Conservation (phyloP, 306 rosid genomes). For the Castanospermum australe region DNA sequence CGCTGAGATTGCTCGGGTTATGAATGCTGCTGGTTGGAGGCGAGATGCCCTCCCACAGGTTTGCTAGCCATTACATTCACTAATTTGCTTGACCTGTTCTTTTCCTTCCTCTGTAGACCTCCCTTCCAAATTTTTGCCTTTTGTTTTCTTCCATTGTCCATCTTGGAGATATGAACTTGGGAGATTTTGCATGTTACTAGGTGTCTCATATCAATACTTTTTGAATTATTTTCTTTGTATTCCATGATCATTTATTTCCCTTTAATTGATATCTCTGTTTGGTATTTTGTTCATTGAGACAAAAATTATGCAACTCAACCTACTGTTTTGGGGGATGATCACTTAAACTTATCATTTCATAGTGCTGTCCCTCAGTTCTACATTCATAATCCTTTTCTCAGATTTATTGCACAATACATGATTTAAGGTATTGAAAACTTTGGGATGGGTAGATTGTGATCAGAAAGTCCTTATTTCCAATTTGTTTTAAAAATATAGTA, state of each 20-base stretch:
- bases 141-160: constrained; percentile 17
- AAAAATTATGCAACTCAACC: neutral
- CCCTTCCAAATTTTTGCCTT: neutral
- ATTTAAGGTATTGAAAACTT: constrained; percentile 17
- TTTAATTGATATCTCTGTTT: neutral
- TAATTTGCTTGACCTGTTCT: neutral
- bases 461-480: constrained; percentile 2
- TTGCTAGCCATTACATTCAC: constrained; percentile 22
- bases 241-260: neutral
- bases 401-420: constrained; percentile 3
- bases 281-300: neutral
- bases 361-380: neutral
- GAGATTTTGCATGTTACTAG: constrained; percentile 4
- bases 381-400: neutral
- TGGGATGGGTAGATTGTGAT: constrained; percentile 21
- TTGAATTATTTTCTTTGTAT: neutral
- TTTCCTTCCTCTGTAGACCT: neutral
- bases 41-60: constrained; percentile 99
- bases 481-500: neutral
- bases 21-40: constrained; percentile 95
- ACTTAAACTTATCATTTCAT: neutral
- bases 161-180: constrained; percentile 1
- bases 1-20: constrained; percentile 94
- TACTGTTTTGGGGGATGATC: neutral
- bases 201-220: neutral